Percentiles rank a stretch among this genome's conserved stretches.
Evolutionary conservation across 2,329 filamentous ascomycete genomes (phyloP).

Genomic region (Botryosphaeria dothidea): DNA sequence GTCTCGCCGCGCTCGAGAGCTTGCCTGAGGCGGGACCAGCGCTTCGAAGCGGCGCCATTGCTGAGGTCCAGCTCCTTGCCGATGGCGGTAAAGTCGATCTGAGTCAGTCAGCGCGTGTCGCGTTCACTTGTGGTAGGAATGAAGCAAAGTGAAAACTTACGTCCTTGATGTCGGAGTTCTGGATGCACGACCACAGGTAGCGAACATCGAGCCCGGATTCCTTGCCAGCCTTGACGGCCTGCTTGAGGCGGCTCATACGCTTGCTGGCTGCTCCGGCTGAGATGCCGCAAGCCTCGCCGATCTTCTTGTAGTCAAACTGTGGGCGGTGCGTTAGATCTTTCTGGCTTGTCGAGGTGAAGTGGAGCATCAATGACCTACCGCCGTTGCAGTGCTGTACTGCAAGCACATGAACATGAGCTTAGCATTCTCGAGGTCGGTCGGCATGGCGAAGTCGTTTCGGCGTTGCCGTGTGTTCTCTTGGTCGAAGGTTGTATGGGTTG

Average conservation of each 20-base stretch:
- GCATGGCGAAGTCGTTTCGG: not conserved
- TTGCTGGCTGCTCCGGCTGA: conserved; percentile 31
- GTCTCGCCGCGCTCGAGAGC: conserved; percentile 28
- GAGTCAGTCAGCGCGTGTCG: not conserved
- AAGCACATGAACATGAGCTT: not conserved
- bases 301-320: conserved; percentile 10
- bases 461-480: not conserved
- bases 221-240: conserved; percentile 28
- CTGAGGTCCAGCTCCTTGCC: conserved; percentile 28
- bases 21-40: conserved; percentile 35
- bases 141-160: not conserved
- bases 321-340: not conserved
- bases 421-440: conserved; percentile 6
- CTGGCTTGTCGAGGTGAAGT: not conserved
- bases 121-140: not conserved
- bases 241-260: conserved; percentile 36
- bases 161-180: not conserved
- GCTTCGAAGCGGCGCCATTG: conserved; percentile 34
- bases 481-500: not conserved
- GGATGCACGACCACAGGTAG: conserved; percentile 7
- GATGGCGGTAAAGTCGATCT: conserved; percentile 36
- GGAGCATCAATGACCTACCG: not conserved
- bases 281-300: conserved; percentile 15
- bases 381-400: not conserved
- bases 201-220: not conserved